A percentile compares a stretch with the other conserved stretches of the same genome.
Evolutionary conservation across 73 alveolate genomes (phyloP).

Genomic region (Diophrys appendiculata): DNA sequence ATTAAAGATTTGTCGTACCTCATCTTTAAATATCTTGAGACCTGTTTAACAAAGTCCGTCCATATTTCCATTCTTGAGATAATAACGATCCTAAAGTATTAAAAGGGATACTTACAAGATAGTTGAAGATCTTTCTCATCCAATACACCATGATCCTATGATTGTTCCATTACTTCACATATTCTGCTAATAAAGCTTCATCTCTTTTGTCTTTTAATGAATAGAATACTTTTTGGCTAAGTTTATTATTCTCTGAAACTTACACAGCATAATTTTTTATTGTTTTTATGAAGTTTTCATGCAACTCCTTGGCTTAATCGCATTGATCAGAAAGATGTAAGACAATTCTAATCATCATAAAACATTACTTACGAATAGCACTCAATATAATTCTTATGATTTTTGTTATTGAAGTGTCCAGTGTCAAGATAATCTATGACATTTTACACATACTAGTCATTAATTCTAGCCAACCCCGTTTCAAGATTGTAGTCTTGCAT

Average conservation of each 20-base stretch:
- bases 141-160: slow-evolving; percentile 61
- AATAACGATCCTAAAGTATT: slow-evolving; percentile 59
- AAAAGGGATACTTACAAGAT: slow-evolving; percentile 32
- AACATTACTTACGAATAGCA: slow-evolving; percentile 35
- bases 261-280: slow-evolving; percentile 35
- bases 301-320: slow-evolving; percentile 54
- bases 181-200: slow-evolving; percentile 28
- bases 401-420: slow-evolving; percentile 44
- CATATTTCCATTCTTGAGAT: slow-evolving; percentile 54
- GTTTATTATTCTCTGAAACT: background rate
- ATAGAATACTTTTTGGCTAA: slow-evolving; percentile 16
- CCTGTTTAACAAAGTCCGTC: slow-evolving; percentile 46
- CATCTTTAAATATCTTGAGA: slow-evolving; percentile 43
- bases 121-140: slow-evolving; percentile 66
- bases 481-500: too few species aligned
- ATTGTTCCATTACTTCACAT: slow-evolving; percentile 57
- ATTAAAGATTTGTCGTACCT: background rate
- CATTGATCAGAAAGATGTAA: slow-evolving; percentile 54
- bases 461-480: too few species aligned
- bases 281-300: slow-evolving; percentile 39
- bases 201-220: slow-evolving; percentile 39
- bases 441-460: slow-evolving; percentile 36
- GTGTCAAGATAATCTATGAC: slow-evolving; percentile 55
- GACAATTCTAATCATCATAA: slow-evolving; percentile 28
- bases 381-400: slow-evolving; percentile 51